Conservation (phyloP, 768 basidiomycete species). For the Suillus occidentalis region DNA sequence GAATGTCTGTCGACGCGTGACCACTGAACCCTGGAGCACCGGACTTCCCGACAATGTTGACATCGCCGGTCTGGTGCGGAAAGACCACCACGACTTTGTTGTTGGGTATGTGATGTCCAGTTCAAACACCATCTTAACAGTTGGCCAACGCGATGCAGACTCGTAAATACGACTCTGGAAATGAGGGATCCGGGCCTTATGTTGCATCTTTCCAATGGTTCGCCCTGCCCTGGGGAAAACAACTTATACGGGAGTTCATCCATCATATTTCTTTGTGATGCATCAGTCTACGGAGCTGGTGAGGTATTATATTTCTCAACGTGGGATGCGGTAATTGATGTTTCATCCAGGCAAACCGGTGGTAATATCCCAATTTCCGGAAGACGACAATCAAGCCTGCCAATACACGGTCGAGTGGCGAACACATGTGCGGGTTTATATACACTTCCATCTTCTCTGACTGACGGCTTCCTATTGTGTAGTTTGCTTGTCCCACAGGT, state of each 20-base stretch:
- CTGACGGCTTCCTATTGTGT: conserved; percentile 1
- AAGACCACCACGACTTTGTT: conserved; percentile 65
- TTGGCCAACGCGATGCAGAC: conserved; percentile 12
- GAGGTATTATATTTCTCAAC: background rate
- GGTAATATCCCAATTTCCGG: conserved; percentile 65
- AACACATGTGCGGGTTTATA: conserved; percentile 58
- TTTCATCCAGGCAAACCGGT: conserved; percentile 41
- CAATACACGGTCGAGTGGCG: conserved; percentile 83
- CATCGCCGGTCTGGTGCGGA: conserved; percentile 62
- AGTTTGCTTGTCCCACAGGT: conserved; percentile 75
- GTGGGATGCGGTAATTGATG: background rate
- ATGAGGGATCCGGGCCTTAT: conserved; percentile 53
- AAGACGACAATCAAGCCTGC: conserved; percentile 64
- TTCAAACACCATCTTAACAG: background rate
- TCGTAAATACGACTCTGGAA: conserved; percentile 60
- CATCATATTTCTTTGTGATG: conserved; percentile 79
- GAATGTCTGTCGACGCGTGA: conserved; percentile 63
- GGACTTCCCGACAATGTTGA: conserved; percentile 51
- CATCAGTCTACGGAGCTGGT: conserved; percentile 56
- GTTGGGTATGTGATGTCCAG: conserved; percentile 52
- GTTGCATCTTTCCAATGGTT: conserved; percentile 61
- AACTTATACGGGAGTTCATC: conserved; percentile 57
- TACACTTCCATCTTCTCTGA: background rate
- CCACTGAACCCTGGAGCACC: conserved; percentile 57
- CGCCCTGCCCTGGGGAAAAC: conserved; percentile 52